Base-by-base conservation (phyloP, 257 asterid genomes). In the Forsythia suspensa region DNA sequence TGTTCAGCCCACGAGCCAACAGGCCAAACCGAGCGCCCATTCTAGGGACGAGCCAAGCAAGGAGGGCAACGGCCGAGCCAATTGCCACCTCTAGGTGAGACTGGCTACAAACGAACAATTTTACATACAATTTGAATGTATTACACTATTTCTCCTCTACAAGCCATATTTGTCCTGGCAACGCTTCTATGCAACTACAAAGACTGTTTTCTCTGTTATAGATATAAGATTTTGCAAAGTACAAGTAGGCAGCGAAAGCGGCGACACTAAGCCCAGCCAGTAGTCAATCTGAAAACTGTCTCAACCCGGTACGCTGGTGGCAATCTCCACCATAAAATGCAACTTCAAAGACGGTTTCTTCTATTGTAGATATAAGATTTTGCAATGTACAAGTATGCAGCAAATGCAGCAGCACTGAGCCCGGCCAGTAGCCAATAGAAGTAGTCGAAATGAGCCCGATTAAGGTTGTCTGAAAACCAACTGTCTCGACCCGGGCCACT, bases 381-480 rank as follows among this genome's bases (percentile, higher is more conserved):
- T 59, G 67, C 67, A 6, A 59, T 0, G 36, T n/a, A 59, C 15
- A 59, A 21, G 13, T 59, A 59, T 12, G 12, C 12, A 6, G 4
- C 11, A 20, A 59, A 59, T 21, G 67, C 24, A 59, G 13, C 13
- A 59, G 34, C 67, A 8, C 24, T 21, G 5, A 59, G 24, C 1
- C 34, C 36, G 8, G 67, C 67, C 36, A 59, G 36, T 59, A 59
- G 67, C 67, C 34, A 59, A 20, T 59, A 59, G 36, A 59, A 59
- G 67, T 59, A 59, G 67, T 59, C 67, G 36, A 59, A 0, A 77
- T 85, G 88, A 2, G 84, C 88, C 9, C 83, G 81, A 6, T 82
- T 85, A 71, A 82, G 20, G 77, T 85, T 80, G 76, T 85, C 52
- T 13, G 88, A 59, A 44, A 85, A 61, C 88, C 88, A 85, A 21